Evolutionary conservation across 2,329 filamentous ascomycete genomes (phyloP), one percentile per base, ranked within the genome.

Genomic region (Paraconiothyrium sp.): DNA sequence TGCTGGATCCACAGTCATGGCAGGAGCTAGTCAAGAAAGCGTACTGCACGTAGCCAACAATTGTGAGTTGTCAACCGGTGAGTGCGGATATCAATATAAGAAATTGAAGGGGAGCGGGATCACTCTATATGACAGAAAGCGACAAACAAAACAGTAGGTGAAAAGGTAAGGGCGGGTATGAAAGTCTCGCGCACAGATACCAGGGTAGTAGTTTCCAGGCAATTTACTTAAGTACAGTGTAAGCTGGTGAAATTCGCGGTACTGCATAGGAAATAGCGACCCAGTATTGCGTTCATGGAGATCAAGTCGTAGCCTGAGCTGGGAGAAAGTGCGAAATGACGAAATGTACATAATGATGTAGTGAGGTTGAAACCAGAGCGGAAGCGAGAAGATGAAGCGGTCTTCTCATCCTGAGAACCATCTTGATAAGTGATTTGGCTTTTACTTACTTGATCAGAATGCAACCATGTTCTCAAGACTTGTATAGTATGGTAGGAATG

Each of bases 391-490:
- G 43, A 10, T 10, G 20, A 46, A 22, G n/a, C 43, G 24, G 20
- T 22, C 43, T 16, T 10, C 7, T 20, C 2, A 24, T 46, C 11
- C 10, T 16, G 14, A 13, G 43, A 1, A 46, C 2, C 20, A 24
- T 20, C 5, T n/a, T 20, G 16, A 35, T 9, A 22, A 35, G 30
- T 9, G 10, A 10, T 9, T 5, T 3, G 11, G 35, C 0, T 34
- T 11, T 34, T n/a, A 44, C 52, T 44, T 55, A 55, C 52, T 44
- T 46, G 43, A 44, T n/a, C 13, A 46, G 30, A 34, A 46, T 13
- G 52, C 39, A n/a, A 44, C 35, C 52, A 55, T 55, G 27, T 46
- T 55, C 39, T 46, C 7, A n/a, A 24, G 39, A 34, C 14, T 35
- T 35, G 39, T 8, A 44, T 27, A 35, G 32, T 22, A 22, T 35